Percentiles rank a stretch among this genome's conserved stretches.
phyloP scores from a whole-genome alignment of 2,329 filamentous ascomycete species.

The Hirsutella thompsonii region DNA sequence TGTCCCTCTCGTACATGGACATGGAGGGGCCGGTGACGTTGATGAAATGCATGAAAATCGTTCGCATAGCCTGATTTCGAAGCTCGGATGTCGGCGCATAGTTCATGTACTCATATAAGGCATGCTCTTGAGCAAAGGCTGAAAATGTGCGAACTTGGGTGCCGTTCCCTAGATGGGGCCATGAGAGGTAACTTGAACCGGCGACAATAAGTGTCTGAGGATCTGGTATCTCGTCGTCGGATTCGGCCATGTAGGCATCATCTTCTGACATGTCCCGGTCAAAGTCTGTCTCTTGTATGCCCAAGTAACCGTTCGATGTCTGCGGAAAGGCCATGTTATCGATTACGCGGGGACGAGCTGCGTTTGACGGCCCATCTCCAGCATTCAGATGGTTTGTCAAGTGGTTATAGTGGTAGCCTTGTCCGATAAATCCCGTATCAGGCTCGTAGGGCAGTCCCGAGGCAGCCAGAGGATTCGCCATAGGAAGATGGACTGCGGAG shows the following conservation, averaged over 20 bases:
- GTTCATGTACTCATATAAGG: slow-evolving; percentile 53
- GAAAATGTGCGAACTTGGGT: slow-evolving; percentile 36
- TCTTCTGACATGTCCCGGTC: slow-evolving; percentile 27
- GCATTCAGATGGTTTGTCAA: neutral
- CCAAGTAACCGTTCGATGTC: neutral
- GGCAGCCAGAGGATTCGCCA: slow-evolving; percentile 10
- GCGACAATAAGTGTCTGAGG: slow-evolving; percentile 20
- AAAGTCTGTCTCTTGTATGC: neutral
- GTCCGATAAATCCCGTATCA: neutral
- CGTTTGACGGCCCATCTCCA: neutral
- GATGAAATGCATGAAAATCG: slow-evolving; percentile 85
- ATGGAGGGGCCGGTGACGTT: slow-evolving; percentile 76
- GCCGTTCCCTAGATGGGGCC: slow-evolving; percentile 17
- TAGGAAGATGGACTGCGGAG: slow-evolving; percentile 2
- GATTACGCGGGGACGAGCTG: neutral
- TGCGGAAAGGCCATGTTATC: neutral
- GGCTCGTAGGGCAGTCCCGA: slow-evolving; percentile 1
- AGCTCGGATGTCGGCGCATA: slow-evolving; percentile 57
- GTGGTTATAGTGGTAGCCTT: neutral
- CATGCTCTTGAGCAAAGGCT: slow-evolving; percentile 31
- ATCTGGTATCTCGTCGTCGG: slow-evolving; percentile 41
- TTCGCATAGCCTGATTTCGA: slow-evolving; percentile 65
- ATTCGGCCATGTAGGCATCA: slow-evolving; percentile 48
- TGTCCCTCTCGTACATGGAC: slow-evolving; percentile 77
- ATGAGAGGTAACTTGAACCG: slow-evolving; percentile 22